These are phyloP conservation scores for Sclerotinia nivalis DNA, from an alignment of 2,329 filamentous ascomycete genomes.

Conservation along the genomic window DNA sequence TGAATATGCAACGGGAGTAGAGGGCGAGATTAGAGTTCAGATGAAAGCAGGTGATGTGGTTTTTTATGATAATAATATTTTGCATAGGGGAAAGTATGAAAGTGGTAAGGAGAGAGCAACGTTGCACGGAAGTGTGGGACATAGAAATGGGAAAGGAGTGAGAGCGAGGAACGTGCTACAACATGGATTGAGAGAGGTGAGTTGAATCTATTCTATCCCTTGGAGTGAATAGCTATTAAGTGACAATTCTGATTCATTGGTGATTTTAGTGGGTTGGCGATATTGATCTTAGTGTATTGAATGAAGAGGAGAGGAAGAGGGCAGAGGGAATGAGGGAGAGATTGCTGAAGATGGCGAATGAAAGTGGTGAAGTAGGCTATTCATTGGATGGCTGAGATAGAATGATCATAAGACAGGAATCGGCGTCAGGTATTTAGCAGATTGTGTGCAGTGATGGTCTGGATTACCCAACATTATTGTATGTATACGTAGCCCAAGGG, in stretches of 20 bases:
- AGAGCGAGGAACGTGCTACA: constrained; percentile 73
- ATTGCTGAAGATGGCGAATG: constrained; percentile 61
- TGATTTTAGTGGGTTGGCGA: constrained; percentile 55
- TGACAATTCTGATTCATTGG: background rate
- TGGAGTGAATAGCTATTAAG: background rate
- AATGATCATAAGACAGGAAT: background rate
- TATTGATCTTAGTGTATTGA: constrained; percentile 55
- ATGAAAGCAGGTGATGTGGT: constrained; percentile 75
- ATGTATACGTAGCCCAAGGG: too few relatives aligned
- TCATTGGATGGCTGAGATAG: constrained; percentile 53
- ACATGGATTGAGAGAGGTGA: constrained; percentile 62
- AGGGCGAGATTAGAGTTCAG: constrained; percentile 64
- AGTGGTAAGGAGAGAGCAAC: constrained; percentile 63
- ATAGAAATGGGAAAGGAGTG: constrained; percentile 53
- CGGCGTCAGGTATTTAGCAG: too few relatives aligned
- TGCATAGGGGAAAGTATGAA: constrained; percentile 71
- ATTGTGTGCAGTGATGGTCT: background rate
- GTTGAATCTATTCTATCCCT: background rate
- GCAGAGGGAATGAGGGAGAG: constrained; percentile 65
- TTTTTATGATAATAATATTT: constrained; percentile 89
- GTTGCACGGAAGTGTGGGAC: constrained; percentile 71
- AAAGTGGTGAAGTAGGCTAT: constrained; percentile 63
- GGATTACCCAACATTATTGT: too few relatives aligned
- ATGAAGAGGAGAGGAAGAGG: constrained; percentile 45
- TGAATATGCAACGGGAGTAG: constrained; percentile 62